These are phyloP conservation scores for Barnettozyma populi DNA, from an alignment of 805 yeast species.

Conservation along the genomic window DNA sequence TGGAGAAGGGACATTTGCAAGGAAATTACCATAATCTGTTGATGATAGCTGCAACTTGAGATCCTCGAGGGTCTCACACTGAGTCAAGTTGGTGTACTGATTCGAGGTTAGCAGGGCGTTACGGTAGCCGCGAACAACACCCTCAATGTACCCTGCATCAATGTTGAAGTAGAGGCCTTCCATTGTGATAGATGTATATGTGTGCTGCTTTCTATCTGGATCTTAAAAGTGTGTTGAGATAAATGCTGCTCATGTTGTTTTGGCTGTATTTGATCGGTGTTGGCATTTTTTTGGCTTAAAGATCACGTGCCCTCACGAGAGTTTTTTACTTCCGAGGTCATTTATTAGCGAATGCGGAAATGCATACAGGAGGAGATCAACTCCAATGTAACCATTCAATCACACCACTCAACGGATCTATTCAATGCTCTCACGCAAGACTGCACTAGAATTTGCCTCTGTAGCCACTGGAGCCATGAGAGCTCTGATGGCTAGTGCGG, in stretches of 20 bases:
- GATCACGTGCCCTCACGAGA: neutral
- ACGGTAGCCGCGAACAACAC: conserved; percentile 89
- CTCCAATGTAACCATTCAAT: neutral
- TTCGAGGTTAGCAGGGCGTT: conserved; percentile 70
- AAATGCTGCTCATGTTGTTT: neutral
- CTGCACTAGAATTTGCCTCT: conserved; percentile 16
- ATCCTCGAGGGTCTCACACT: conserved; percentile 93
- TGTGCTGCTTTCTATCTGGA: neutral
- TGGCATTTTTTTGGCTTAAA: neutral
- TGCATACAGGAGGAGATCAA: too few species aligned
- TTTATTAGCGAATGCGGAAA: too few species aligned
- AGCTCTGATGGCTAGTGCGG: conserved; percentile 12
- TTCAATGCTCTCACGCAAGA: conserved; percentile 17
- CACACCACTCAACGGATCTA: neutral
- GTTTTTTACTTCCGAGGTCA: too few species aligned
- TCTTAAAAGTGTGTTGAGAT: neutral
- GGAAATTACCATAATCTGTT: conserved; percentile 91
- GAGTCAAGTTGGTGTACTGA: conserved; percentile 89
- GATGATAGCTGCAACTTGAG: conserved; percentile 89
- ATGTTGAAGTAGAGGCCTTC: conserved; percentile 91
- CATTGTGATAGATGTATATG: conserved; percentile 39
- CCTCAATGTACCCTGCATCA: conserved; percentile 87
- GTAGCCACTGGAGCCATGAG: conserved; percentile 15
- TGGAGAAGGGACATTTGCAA: conserved; percentile 77
- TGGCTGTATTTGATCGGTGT: neutral